A percentile compares a stretch with the other conserved stretches of the same genome.
Evolutionary conservation across 2,329 filamentous ascomycete species (phyloP).

Genomic region (Colletotrichum sp.): DNA sequence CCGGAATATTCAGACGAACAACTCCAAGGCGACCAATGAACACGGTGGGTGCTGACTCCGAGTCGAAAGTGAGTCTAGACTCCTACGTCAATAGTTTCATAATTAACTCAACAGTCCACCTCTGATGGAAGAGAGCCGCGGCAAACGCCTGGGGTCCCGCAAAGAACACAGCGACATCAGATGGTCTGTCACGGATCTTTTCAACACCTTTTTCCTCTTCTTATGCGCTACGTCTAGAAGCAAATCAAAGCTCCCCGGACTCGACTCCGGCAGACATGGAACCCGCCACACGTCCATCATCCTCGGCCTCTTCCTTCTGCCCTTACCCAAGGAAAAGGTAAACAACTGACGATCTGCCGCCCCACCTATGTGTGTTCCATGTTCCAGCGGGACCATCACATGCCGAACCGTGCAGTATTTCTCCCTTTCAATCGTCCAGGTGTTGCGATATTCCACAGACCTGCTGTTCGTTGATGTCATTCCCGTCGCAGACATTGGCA

Average conservation of each 20-base stretch:
- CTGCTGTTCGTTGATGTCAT: not conserved
- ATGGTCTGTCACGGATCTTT: conserved; percentile 1
- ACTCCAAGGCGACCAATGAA: not conserved
- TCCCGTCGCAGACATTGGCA: not conserved
- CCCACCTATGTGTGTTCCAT: not conserved
- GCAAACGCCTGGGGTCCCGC: not conserved
- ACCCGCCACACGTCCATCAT: not conserved
- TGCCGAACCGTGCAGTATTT: not conserved
- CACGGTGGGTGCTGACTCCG: not conserved
- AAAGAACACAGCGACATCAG: not conserved
- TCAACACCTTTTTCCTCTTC: no score
- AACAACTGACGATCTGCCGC: not conserved
- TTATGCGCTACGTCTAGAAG: not conserved
- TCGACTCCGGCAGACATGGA: not conserved
- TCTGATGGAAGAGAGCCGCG: not conserved
- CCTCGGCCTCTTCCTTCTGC: not conserved
- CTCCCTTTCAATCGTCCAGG: not conserved
- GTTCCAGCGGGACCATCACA: not conserved
- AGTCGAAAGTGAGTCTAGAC: not conserved
- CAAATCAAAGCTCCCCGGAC: not conserved
- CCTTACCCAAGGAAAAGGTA: not conserved
- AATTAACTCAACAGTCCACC: not conserved
- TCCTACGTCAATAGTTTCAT: not conserved
- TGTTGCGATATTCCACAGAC: not conserved
- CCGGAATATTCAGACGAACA: not conserved